Evolutionary conservation across 176 grass and related monocot genomes (phyloP), one percentile per base, ranked within the genome.

Genomic region (Oryza punctata): DNA sequence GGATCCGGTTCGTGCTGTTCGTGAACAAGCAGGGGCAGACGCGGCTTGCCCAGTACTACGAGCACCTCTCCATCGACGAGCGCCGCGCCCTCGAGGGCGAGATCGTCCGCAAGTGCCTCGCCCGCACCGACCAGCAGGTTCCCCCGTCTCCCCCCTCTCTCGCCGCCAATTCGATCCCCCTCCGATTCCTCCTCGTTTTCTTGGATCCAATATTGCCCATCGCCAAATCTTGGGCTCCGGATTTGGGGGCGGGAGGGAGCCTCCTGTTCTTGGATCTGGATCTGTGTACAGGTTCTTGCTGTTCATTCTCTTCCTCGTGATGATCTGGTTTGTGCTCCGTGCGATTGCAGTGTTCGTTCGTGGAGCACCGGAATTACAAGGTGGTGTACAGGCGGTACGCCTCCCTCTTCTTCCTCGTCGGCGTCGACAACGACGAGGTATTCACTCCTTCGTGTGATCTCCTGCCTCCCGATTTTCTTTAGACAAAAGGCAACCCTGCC

Each of bases 1-100:
- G 91, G 73, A 95, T 98, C 82, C 85, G 96, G n/a, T 98, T 95
- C 85, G 89, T 98, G 80, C 80, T 98, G 87, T 61, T 98, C 57
- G 96, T 98, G 73, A 98, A 98, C 89, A 98, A 98, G 93, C 96
- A 98, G 81, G 93, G 96, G 32, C 96, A 95, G 89, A 98, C 93
- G 66, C 93, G 93, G 68, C 81, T 98, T 83, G 96, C 96, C 52
- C 91, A 98, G 87, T 98, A 95, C 91, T 98, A 95, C 91, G 93
- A 98, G 93, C 87, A 98, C 76, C 93, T 98, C 85, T 94, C 93
- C 65, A 83, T 98, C 83, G 93, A 95, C 72, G 89, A 98, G 90
- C 91, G 96, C 52, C 96, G 93, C 68, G 96, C 96, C 77, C 91
- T 98, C 67, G 96, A 98, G 79, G 96, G 89, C 28, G 96, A 98